A percentile compares a stretch with the other conserved stretches of the same genome.
Evolutionary conservation across 306 rosid genomes (phyloP).

Genomic region (Ammopiptanthus mongolicus): DNA sequence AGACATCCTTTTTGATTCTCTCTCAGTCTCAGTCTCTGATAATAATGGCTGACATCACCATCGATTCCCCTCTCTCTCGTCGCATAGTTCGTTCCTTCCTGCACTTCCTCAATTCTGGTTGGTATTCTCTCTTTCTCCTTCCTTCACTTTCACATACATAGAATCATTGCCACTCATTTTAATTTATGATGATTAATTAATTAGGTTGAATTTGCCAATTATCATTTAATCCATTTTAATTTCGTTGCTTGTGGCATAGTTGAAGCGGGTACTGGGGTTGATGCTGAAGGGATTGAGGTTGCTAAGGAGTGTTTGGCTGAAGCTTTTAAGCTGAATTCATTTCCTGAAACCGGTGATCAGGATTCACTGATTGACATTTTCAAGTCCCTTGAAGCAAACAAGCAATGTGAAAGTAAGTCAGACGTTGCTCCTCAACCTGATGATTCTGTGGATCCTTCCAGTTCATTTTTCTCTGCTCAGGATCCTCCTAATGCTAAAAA

Average conservation of each 20-base stretch:
- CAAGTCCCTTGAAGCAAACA: slow-evolving; percentile 41
- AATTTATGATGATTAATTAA: neutral
- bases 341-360: slow-evolving; percentile 22
- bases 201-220: slow-evolving; percentile 6
- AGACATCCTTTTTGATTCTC: neutral
- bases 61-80: slow-evolving; percentile 72
- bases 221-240: neutral
- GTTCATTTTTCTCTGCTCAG: slow-evolving; percentile 35
- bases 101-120: slow-evolving; percentile 67
- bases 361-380: slow-evolving; percentile 63
- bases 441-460: slow-evolving; percentile 33
- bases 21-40: too few relatives aligned
- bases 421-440: slow-evolving; percentile 27
- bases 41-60: slow-evolving; percentile 40
- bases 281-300: slow-evolving; percentile 79
- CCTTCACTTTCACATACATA: too few relatives aligned
- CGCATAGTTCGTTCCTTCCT: slow-evolving; percentile 79
- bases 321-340: slow-evolving; percentile 54
- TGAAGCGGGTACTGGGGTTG: slow-evolving; percentile 60
- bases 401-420: slow-evolving; percentile 27
- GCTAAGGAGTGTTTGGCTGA: slow-evolving; percentile 74
- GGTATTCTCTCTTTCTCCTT: neutral
- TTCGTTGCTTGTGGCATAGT: slow-evolving; percentile 43
- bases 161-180: too few relatives aligned
- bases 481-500: slow-evolving; percentile 19